Base-by-base conservation (phyloP, 2,329 filamentous ascomycete genomes). In the Coniochaeta sp. region DNA sequence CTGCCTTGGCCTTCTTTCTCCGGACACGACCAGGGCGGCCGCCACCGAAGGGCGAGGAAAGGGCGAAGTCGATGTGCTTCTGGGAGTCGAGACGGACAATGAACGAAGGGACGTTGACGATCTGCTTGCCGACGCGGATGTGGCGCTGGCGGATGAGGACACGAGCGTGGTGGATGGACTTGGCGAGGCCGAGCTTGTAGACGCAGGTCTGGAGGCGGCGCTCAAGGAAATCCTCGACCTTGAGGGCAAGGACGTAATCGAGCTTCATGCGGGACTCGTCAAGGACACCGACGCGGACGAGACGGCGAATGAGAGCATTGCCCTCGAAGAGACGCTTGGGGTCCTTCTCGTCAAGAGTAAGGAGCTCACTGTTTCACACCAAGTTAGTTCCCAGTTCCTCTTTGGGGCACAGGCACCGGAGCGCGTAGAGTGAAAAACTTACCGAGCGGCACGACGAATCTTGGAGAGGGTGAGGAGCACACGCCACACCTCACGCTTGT, bases 211-310 rank as follows among this genome's bases (percentile, higher is more conserved):
- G 92, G 65, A 97, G 91, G 77, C 94, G 91, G 70, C 94, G 92
- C 88, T 99, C 94, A 79, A 99, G 85, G 87, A 99, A 99, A 79
- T 99, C 94, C 80, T 99, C 94, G 69, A 95, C 88, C 85, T 96
- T 95, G 58, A 99, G 87, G 79, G 94, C 94, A 73, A 99, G 82
- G 73, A 99, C 94, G 87, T 99, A 96, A 96, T 99, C 94, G 84
- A 99, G 94, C 89, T 96, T 99, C 94, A 99, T 99, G 85, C 94
- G 94, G 74, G 91, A 91, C 83, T 99, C 94, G 76, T 99, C 94
- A 71, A 99, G 90, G 71, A 99, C 94, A 89, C 94, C 94, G 74
- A 97, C 91, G 76, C 94, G 94, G 64, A 99, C 94, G 65, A 99
- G 91, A 89, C 94, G 94, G 76, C 94, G 94, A 87, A 99, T 99